Percentiles rank a stretch among this genome's conserved stretches.
Conservation (phyloP, 305 asterid species). For the Rubia peregrina region DNA sequence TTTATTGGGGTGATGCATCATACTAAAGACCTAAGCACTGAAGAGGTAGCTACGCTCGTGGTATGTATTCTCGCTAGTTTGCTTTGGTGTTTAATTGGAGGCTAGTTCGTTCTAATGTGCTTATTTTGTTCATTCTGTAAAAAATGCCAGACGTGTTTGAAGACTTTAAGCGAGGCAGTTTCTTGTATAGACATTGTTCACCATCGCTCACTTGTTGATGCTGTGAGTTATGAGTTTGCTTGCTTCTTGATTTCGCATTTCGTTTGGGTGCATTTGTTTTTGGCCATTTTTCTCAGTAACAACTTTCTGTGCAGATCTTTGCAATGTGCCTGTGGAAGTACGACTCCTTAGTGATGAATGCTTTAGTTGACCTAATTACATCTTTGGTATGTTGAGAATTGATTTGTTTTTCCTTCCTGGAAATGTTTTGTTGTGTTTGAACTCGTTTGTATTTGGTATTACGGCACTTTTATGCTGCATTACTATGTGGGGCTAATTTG, state of each 20-base stretch:
- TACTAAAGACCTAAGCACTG: conserved; percentile 36
- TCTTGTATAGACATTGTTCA: conserved; percentile 55
- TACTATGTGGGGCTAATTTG: not conserved
- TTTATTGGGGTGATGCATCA: conserved; percentile 52
- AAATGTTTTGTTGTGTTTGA: not conserved
- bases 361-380: conserved; percentile 53
- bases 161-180: conserved; percentile 72
- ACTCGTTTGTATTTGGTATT: not conserved
- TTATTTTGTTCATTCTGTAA: not conserved
- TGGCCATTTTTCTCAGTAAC: conserved; percentile 3
- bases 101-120: not conserved
- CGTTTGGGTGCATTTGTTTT: conserved; percentile 1
- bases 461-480: not conserved
- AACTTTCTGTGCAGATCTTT: conserved; percentile 44
- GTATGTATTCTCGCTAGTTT: conserved; percentile 29
- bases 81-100: not conserved
- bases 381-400: conserved; percentile 51
- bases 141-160: conserved; percentile 69
- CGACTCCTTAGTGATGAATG: conserved; percentile 77
- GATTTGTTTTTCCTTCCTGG: not conserved
- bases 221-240: conserved; percentile 42
- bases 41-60: conserved; percentile 79
- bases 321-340: conserved; percentile 82
- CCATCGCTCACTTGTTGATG: conserved; percentile 57
- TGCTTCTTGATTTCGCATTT: conserved; percentile 9